Evolutionary conservation across 2,329 filamentous ascomycete genomes (phyloP).

Genomic region (Rhinocladiella mackenziei): DNA sequence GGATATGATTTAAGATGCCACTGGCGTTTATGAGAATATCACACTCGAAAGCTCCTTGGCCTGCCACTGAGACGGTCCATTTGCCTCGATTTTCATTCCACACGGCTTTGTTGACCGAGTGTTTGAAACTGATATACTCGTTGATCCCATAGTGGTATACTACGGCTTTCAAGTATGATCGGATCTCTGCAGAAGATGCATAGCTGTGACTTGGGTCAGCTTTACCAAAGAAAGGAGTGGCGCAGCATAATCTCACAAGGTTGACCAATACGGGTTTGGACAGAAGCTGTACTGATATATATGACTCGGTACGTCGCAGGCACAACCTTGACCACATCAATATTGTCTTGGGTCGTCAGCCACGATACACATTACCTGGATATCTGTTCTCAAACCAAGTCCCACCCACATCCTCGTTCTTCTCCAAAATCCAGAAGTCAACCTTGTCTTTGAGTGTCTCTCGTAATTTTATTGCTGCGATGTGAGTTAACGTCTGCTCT

Average conservation of each 20-base stretch:
- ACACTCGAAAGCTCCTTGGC: constrained; percentile 10
- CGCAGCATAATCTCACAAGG: not conserved
- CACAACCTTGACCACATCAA: not conserved
- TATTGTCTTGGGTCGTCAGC: not conserved
- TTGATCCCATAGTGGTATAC: not conserved
- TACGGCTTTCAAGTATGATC: not conserved
- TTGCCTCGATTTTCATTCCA: not conserved
- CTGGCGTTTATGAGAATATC: constrained; percentile 30
- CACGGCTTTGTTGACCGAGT: not conserved
- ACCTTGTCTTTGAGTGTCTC: not conserved
- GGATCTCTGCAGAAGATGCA: not conserved
- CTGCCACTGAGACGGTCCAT: not conserved
- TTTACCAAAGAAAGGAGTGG: not conserved
- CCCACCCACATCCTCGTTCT: constrained; percentile 38
- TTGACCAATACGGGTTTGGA: constrained; percentile 8
- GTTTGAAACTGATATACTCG: not conserved
- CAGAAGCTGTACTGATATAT: constrained; percentile 5
- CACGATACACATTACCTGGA: constrained; percentile 30
- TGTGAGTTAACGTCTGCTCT: not conserved
- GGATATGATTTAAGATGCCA: constrained; percentile 29
- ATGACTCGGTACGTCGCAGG: constrained; percentile 6
- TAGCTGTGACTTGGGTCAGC: not conserved
- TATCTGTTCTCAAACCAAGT: constrained; percentile 42
- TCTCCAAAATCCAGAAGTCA: constrained; percentile 39
- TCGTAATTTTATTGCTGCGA: not conserved